Conservation (phyloP, 75 land plant genomes). For the Selaginella tamariscina region DNA sequence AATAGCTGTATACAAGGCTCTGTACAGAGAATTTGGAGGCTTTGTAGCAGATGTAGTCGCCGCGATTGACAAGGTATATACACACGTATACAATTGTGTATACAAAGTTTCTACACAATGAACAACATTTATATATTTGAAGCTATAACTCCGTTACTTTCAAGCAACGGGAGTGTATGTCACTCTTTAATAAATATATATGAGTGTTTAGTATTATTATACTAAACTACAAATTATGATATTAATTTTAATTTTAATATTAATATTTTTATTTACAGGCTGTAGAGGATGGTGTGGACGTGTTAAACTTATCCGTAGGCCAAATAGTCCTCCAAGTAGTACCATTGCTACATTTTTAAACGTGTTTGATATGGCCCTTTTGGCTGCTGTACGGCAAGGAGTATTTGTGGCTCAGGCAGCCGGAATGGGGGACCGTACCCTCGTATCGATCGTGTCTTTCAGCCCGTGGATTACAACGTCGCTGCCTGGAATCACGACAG, state of each 20-base stretch:
- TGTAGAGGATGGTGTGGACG: constrained; percentile 79
- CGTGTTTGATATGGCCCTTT: constrained; percentile 73
- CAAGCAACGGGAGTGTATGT: no score
- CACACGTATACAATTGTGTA: neutral
- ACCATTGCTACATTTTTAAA: constrained; percentile 56
- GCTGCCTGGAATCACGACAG: constrained; percentile 81
- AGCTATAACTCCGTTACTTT: no score
- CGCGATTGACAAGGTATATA: constrained; percentile 74
- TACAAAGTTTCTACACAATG: no score
- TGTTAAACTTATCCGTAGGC: constrained; percentile 82
- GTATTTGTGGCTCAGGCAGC: constrained; percentile 88
- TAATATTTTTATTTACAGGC: constrained; percentile 45
- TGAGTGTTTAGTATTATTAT: no score
- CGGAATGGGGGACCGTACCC: constrained; percentile 85
- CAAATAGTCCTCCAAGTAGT: constrained; percentile 61
- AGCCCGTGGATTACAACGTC: constrained; percentile 83
- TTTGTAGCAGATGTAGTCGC: constrained; percentile 89
- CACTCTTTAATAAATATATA: no score
- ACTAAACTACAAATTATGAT: no score
- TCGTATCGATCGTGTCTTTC: constrained; percentile 60
- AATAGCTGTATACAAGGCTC: constrained; percentile 88
- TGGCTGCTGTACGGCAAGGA: constrained; percentile 74
- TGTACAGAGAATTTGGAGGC: constrained; percentile 89
- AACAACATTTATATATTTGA: no score
- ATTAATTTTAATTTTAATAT: no score